A percentile compares a stretch with the other conserved stretches of the same genome.
Evolutionary conservation across 345 rosid genomes (phyloP).

Genomic region (Heritiera littoralis): DNA sequence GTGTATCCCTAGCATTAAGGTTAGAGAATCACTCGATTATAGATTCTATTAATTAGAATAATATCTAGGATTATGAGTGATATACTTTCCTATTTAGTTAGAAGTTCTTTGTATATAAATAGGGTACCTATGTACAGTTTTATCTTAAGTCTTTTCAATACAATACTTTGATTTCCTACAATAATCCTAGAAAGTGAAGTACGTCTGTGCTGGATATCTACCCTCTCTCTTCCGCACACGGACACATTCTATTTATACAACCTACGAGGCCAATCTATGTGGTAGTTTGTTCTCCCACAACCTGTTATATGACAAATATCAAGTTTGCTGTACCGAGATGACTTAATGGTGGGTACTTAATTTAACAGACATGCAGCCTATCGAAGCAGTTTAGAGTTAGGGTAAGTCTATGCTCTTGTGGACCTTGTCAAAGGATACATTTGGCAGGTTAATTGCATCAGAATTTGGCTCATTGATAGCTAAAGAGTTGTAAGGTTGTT

Average conservation of each 20-base stretch:
- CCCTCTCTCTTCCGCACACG: not conserved
- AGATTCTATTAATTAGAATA: too few relatives aligned
- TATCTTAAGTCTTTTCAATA: too few relatives aligned
- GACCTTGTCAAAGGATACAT: not conserved
- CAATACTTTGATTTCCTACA: too few relatives aligned
- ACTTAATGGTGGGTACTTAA: not conserved
- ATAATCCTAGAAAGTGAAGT: not conserved
- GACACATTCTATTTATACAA: not conserved
- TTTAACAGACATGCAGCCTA: not conserved
- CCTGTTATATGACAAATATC: not conserved
- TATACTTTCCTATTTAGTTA: too few relatives aligned
- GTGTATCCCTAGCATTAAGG: too few relatives aligned
- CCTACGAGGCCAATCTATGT: not conserved
- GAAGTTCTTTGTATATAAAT: too few relatives aligned
- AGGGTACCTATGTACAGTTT: too few relatives aligned
- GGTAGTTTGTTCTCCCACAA: conserved; percentile 2
- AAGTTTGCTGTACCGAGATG: not conserved
- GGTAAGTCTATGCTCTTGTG: not conserved
- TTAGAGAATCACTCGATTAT: too few relatives aligned
- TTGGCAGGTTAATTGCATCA: not conserved
- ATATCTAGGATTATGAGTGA: too few relatives aligned
- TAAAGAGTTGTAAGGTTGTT: not conserved
- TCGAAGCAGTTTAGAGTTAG: not conserved
- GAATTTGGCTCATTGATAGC: not conserved
- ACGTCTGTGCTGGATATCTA: not conserved